Conservation (phyloP, 1,284 basidiomycete genomes). For the Trichosporon sp. region DNA sequence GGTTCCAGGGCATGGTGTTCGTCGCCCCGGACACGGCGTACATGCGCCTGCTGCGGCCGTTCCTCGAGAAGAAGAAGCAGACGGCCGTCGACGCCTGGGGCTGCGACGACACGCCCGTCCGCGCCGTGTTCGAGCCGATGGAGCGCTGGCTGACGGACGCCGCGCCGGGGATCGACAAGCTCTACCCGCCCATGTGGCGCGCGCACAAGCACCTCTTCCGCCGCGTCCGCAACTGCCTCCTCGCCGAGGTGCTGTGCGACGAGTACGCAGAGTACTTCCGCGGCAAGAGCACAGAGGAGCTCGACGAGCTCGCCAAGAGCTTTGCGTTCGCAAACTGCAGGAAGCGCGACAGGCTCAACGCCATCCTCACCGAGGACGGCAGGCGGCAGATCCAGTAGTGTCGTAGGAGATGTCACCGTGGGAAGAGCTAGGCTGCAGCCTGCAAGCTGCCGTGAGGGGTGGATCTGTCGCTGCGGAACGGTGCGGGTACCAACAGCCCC, state of each 20-base stretch:
- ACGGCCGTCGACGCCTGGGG: conserved; percentile 55
- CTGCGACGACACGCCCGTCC: conserved; percentile 48
- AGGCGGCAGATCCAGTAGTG: not conserved
- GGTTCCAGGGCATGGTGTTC: conserved; percentile 73
- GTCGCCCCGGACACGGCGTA: conserved; percentile 65
- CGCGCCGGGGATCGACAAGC: conserved; percentile 35
- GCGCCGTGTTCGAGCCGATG: conserved; percentile 59
- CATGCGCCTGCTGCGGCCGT: conserved; percentile 60
- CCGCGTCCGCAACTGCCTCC: conserved; percentile 59
- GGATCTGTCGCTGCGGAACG: no score
- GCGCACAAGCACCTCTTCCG: conserved; percentile 50
- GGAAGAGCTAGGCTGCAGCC: no score
- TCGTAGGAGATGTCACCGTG: not conserved
- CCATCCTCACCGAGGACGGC: conserved; percentile 41
- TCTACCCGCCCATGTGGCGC: conserved; percentile 45
- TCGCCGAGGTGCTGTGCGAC: conserved; percentile 60
- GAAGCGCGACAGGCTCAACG: conserved; percentile 45
- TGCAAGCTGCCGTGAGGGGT: no score
- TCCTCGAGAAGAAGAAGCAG: conserved; percentile 58
- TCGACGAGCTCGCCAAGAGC: conserved; percentile 58
- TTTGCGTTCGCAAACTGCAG: conserved; percentile 61
- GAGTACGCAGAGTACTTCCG: conserved; percentile 64
- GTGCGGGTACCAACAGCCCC: no score
- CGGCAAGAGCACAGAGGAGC: conserved; percentile 56
- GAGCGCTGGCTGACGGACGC: conserved; percentile 54